Evolutionary conservation across 2,329 filamentous ascomycete genomes (phyloP).

Genomic region (Chaetomiaceae sp.): DNA sequence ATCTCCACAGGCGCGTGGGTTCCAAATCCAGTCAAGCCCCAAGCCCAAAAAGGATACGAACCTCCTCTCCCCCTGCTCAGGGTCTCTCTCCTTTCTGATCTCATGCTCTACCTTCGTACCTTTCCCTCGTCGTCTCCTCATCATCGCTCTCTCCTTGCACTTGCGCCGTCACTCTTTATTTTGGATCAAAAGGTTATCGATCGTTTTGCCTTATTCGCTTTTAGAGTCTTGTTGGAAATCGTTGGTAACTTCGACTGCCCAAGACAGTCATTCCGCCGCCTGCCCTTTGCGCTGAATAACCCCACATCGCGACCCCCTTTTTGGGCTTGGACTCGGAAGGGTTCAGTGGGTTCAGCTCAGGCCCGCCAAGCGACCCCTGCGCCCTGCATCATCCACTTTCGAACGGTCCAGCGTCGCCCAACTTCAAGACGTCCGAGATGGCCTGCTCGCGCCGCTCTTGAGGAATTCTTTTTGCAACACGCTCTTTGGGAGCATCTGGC

Average conservation of each 20-base stretch:
- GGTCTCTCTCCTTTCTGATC: neutral
- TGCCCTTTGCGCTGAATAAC: neutral
- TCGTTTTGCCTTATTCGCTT: conserved; percentile 3
- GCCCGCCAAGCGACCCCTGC: neutral
- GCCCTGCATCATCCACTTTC: too few relatives aligned
- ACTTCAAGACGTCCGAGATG: conserved; percentile 7
- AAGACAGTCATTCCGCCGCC: neutral
- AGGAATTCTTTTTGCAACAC: neutral
- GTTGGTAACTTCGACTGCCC: neutral
- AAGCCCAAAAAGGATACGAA: conserved; percentile 11
- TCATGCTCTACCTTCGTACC: too few relatives aligned
- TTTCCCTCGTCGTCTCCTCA: too few relatives aligned
- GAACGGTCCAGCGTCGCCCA: neutral
- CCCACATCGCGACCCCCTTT: conserved; percentile 11
- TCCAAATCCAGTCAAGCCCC: neutral
- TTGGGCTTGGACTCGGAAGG: neutral
- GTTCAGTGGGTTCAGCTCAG: neutral
- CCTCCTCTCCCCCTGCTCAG: neutral
- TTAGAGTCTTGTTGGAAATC: neutral
- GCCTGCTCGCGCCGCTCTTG: neutral
- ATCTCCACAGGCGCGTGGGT: conserved; percentile 18
- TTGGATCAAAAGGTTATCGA: too few relatives aligned
- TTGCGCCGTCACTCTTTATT: too few relatives aligned
- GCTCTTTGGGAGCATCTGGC: neutral
- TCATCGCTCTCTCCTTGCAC: too few relatives aligned